These are phyloP conservation scores for Udeniomyces megalosporus DNA, from an alignment of 768 basidiomycete genomes.

Conservation along the genomic window DNA sequence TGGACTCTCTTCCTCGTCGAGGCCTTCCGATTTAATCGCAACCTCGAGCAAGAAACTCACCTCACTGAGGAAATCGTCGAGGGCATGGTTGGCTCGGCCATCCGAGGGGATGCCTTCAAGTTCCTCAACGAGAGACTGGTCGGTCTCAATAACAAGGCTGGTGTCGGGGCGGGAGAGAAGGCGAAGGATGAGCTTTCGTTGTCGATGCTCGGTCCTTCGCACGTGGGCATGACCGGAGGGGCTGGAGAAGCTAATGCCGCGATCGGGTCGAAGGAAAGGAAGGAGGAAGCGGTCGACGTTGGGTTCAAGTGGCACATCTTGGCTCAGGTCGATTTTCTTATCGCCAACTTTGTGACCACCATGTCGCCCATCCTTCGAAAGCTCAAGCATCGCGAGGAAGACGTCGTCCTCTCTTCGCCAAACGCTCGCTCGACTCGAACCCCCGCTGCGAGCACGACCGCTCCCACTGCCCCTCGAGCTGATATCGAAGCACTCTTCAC, in stretches of 20 bases:
- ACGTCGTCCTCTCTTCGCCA: conserved; percentile 43
- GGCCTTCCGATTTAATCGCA: conserved; percentile 49
- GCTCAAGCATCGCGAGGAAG: conserved; percentile 80
- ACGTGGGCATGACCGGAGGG: conserved; percentile 16
- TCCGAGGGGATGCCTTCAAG: conserved; percentile 64
- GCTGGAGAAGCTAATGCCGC: background rate
- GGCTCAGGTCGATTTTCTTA: conserved; percentile 49
- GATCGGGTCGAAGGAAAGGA: background rate
- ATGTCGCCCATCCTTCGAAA: conserved; percentile 27
- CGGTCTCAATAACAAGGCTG: conserved; percentile 37
- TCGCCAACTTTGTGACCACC: conserved; percentile 39
- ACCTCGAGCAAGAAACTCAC: conserved; percentile 50
- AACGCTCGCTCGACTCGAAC: conserved; percentile 40
- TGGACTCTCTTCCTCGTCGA: conserved; percentile 78
- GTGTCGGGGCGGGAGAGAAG: too few species aligned
- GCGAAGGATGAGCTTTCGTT: background rate
- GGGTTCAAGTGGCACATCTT: conserved; percentile 45
- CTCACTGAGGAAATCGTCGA: conserved; percentile 55
- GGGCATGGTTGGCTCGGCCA: conserved; percentile 61
- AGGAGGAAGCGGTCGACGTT: conserved; percentile 19
- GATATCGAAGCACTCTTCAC: conserved; percentile 72
- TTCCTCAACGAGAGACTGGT: conserved; percentile 50
- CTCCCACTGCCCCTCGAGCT: conserved; percentile 44
- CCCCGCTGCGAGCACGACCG: background rate
- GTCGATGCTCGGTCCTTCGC: background rate